phyloP scores from a whole-genome alignment of 2,329 filamentous ascomycete species.

The Lecanosticta acicola region DNA sequence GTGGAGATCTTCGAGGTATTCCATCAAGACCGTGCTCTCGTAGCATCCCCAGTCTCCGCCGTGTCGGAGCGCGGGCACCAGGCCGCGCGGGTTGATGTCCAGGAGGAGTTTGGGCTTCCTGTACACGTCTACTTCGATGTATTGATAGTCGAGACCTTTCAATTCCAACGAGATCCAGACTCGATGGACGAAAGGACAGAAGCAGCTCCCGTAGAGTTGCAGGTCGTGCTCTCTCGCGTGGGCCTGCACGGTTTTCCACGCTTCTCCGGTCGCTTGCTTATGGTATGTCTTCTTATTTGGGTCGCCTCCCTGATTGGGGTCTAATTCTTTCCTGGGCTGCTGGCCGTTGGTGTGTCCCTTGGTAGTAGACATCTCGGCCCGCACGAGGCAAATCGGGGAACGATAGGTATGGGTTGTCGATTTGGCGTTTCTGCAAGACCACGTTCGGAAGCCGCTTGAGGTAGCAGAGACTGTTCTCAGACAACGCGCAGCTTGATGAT shows the following conservation, averaged over 20 bases:
- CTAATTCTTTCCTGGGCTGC: slow-evolving; percentile 25
- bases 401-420: too few species aligned
- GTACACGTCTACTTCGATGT: slow-evolving; percentile 79
- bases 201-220: slow-evolving; percentile 76
- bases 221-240: slow-evolving; percentile 65
- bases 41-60: slow-evolving; percentile 78
- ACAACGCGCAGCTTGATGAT: too few species aligned
- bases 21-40: slow-evolving; percentile 74
- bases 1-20: slow-evolving; percentile 78
- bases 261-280: slow-evolving; percentile 66
- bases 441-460: too few species aligned
- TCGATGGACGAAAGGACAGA: slow-evolving; percentile 81
- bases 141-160: slow-evolving; percentile 74
- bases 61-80: slow-evolving; percentile 71
- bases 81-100: slow-evolving; percentile 68
- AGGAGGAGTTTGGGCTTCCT: slow-evolving; percentile 64
- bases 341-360: neutral
- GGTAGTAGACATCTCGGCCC: slow-evolving; percentile 10
- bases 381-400: too few species aligned
- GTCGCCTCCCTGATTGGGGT: slow-evolving; percentile 47
- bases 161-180: slow-evolving; percentile 84
- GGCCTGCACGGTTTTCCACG: slow-evolving; percentile 61
- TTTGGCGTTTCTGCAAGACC: too few species aligned
- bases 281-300: slow-evolving; percentile 58
- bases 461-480: too few species aligned